Conservation (phyloP, 257 asterid genomes). For the Scutellaria barbata region DNA sequence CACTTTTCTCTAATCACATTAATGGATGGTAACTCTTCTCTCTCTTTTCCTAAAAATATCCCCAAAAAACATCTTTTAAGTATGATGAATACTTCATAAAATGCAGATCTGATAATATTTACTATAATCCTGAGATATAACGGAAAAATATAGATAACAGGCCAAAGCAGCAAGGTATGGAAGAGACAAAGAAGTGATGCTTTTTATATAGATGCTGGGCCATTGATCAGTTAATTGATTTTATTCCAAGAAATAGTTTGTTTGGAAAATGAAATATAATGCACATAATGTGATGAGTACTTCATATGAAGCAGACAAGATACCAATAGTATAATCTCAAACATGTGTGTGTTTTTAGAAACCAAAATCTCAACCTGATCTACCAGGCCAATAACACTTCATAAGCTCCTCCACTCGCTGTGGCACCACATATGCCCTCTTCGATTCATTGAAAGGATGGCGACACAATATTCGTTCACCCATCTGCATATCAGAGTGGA, state of each 20-base stretch:
- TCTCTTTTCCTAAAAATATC: constrained; percentile 52
- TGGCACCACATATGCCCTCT: constrained; percentile 93
- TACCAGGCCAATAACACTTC: constrained; percentile 92
- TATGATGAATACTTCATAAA: neutral
- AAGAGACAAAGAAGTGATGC: constrained; percentile 17
- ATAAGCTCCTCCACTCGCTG: constrained; percentile 88
- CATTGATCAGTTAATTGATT: neutral
- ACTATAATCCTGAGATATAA: neutral
- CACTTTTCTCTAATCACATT: constrained; percentile 73
- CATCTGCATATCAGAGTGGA: constrained; percentile 45
- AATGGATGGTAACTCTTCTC: constrained; percentile 69
- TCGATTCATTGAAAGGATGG: constrained; percentile 91
- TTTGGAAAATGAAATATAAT: neutral
- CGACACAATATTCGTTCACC: constrained; percentile 86
- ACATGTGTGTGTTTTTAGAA: neutral
- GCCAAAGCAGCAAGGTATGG: neutral
- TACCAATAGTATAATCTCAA: neutral
- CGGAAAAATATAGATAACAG: neutral
- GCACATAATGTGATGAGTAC: neutral
- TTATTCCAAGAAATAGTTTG: neutral
- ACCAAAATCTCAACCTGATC: constrained; percentile 56
- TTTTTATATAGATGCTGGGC: neutral
- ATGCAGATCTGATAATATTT: no score
- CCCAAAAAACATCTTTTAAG: constrained; percentile 21
- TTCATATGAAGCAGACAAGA: neutral